phyloP scores from a whole-genome alignment of 106 monocot species.

The Phalaenopsis aphrodite region DNA sequence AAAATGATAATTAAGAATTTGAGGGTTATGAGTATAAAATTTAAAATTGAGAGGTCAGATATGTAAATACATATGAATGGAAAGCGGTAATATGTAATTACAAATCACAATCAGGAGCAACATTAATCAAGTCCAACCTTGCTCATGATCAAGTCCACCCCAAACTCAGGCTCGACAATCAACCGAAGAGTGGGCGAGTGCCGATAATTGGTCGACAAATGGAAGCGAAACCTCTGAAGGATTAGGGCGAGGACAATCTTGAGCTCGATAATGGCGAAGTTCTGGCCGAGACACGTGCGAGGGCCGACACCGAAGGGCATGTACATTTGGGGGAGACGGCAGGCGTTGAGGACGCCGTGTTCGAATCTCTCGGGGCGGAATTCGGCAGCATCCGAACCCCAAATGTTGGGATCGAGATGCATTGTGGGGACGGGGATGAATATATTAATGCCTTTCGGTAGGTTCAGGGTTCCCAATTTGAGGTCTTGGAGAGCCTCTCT shows the following conservation, averaged over 20 bases:
- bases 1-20: no score
- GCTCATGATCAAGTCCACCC: conserved; percentile 38
- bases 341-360: conserved; percentile 38
- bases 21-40: no score
- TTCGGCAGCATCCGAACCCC: conserved; percentile 58
- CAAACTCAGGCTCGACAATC: conserved; percentile 54
- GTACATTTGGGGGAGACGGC: conserved; percentile 44
- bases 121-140: conserved; percentile 7
- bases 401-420: conserved; percentile 40
- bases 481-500: conserved; percentile 60
- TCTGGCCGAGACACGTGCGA: conserved; percentile 57
- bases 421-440: conserved; percentile 28
- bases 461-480: conserved; percentile 33
- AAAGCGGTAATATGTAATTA: no score
- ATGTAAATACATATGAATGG: no score
- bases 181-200: conserved; percentile 52
- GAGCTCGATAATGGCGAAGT: conserved; percentile 59
- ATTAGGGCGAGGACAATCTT: conserved; percentile 58
- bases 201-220: conserved; percentile 28
- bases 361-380: conserved; percentile 67
- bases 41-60: no score
- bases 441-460: conserved; percentile 56
- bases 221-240: conserved; percentile 46
- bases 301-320: conserved; percentile 58
- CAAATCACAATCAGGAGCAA: no score